Evolutionary conservation across 768 basidiomycete species (phyloP).

Genomic region (Rhizopogon salebrosus): DNA sequence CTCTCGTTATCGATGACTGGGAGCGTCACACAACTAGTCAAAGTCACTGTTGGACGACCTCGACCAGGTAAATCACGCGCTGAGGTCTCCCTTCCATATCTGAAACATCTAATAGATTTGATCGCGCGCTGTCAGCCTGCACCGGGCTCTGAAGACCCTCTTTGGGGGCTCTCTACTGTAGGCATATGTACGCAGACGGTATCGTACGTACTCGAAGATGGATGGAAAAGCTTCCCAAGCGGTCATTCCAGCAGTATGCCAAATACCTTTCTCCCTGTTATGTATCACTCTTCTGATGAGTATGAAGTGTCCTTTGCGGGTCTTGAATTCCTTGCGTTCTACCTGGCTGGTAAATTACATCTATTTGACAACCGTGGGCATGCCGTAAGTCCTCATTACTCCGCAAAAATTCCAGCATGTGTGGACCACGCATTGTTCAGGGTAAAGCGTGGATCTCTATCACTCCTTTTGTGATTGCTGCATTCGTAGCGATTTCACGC

Average conservation of each 20-base stretch:
- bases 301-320: slow-evolving; percentile 83
- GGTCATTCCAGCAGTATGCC: slow-evolving; percentile 82
- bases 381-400: slow-evolving; percentile 36
- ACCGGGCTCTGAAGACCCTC: slow-evolving; percentile 56
- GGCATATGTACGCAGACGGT: slow-evolving; percentile 76
- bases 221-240: slow-evolving; percentile 88
- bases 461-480: slow-evolving; percentile 68
- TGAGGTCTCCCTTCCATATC: not conserved
- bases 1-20: slow-evolving; percentile 72
- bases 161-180: slow-evolving; percentile 64
- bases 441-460: slow-evolving; percentile 81
- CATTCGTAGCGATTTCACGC: slow-evolving; percentile 73
- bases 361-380: slow-evolving; percentile 80
- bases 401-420: not conserved
- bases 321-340: slow-evolving; percentile 83
- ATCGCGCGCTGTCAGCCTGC: slow-evolving; percentile 54
- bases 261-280: not conserved
- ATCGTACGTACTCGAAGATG: slow-evolving; percentile 55
- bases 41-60: slow-evolving; percentile 84
- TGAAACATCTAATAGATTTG: slow-evolving; percentile 12
- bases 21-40: slow-evolving; percentile 74
- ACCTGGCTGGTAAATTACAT: slow-evolving; percentile 87
- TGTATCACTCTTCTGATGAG: not conserved
- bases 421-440: slow-evolving; percentile 21
- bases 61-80: slow-evolving; percentile 55